These are phyloP conservation scores for Fusarium albidum DNA, from an alignment of 2,329 filamentous ascomycete species.

Conservation along the genomic window DNA sequence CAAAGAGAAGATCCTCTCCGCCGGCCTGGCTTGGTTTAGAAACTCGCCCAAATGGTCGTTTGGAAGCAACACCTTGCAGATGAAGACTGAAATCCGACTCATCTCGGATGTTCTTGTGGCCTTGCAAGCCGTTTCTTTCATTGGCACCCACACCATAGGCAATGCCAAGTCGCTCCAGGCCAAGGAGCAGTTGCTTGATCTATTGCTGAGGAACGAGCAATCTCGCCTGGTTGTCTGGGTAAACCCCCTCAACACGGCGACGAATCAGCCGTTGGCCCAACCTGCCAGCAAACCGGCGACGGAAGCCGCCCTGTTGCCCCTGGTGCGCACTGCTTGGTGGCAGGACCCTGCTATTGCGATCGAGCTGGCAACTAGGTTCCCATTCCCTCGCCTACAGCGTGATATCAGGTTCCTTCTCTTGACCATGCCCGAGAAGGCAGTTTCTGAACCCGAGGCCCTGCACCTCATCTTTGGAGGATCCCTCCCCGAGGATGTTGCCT, in stretches of 20 bases:
- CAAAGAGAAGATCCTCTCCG: slow-evolving; percentile 88
- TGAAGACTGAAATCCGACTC: slow-evolving; percentile 90
- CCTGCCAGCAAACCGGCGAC: slow-evolving; percentile 50
- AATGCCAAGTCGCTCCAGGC: slow-evolving; percentile 72
- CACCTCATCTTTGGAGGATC: slow-evolving; percentile 80
- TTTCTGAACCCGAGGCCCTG: slow-evolving; percentile 83
- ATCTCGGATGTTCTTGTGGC: slow-evolving; percentile 77
- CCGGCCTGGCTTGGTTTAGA: slow-evolving; percentile 88
- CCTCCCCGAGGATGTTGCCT: slow-evolving; percentile 78
- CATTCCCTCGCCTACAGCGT: slow-evolving; percentile 73
- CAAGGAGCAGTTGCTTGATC: slow-evolving; percentile 84
- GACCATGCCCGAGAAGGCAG: slow-evolving; percentile 82
- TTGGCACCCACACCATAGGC: slow-evolving; percentile 61
- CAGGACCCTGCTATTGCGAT: slow-evolving; percentile 89
- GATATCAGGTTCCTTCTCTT: slow-evolving; percentile 84
- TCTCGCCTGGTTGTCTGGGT: slow-evolving; percentile 89
- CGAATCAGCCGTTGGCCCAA: slow-evolving; percentile 47
- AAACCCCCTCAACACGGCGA: slow-evolving; percentile 73
- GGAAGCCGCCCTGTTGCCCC: slow-evolving; percentile 62
- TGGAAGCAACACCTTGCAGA: slow-evolving; percentile 89
- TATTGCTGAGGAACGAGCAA: slow-evolving; percentile 86
- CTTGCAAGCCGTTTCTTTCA: slow-evolving; percentile 69
- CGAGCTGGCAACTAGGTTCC: slow-evolving; percentile 81
- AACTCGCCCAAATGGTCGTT: slow-evolving; percentile 90
- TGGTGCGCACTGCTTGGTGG: slow-evolving; percentile 85